Percentiles rank a stretch among this genome's conserved stretches.
Evolutionary conservation across 2,329 filamentous ascomycete genomes (phyloP).

Genomic region (Penicillium sp.): DNA sequence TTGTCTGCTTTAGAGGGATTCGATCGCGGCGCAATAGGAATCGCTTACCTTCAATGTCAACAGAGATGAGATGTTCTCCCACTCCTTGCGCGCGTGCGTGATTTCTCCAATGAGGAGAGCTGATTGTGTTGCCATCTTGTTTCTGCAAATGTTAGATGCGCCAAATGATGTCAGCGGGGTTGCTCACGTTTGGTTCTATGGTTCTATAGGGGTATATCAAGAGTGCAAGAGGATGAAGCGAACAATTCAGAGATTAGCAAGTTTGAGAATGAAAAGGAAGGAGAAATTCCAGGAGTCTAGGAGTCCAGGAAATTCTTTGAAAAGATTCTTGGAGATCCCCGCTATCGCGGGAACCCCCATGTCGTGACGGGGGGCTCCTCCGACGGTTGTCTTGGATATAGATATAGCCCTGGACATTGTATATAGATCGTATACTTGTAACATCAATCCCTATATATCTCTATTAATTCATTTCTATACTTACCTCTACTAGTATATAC

Average conservation of each 20-base stretch:
- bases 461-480: neutral
- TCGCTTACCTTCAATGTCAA: slow-evolving; percentile 41
- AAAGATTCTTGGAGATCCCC: slow-evolving; percentile 1
- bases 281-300: neutral
- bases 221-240: neutral
- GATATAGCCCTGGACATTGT: neutral
- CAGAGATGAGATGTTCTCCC: slow-evolving; percentile 42
- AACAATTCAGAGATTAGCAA: neutral
- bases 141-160: slow-evolving; percentile 13
- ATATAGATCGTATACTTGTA: neutral
- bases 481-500: neutral
- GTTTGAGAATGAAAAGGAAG: neutral
- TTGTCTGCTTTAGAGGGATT: neutral
- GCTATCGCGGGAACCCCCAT: slow-evolving; percentile 6
- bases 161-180: slow-evolving; percentile 3
- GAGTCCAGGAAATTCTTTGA: neutral
- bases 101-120: slow-evolving; percentile 48
- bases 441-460: neutral
- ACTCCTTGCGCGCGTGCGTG: slow-evolving; percentile 44
- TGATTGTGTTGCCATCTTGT: slow-evolving; percentile 33
- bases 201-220: neutral
- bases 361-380: neutral
- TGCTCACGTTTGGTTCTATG: neutral
- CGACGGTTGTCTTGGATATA: neutral
- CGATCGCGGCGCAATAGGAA: neutral